Conservation (phyloP, 2,329 filamentous ascomycete genomes). For the Bertia moriformis region DNA sequence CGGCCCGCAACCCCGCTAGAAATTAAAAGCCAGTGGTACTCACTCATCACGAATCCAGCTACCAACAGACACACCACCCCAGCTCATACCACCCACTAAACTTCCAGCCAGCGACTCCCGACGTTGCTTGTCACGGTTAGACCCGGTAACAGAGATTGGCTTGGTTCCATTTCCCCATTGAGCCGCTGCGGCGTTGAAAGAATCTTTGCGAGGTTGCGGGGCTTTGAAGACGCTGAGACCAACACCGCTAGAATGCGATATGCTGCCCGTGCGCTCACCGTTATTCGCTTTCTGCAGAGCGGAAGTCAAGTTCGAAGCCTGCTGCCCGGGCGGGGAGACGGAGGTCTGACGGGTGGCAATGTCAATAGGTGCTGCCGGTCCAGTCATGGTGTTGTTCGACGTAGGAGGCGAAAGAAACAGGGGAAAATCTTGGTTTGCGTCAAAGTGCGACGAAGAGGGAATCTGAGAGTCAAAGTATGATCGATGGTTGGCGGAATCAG, state of each 20-base stretch:
- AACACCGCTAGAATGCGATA: not conserved
- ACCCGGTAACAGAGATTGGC: slow-evolving; percentile 52
- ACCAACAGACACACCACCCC: slow-evolving; percentile 88
- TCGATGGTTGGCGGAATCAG: not conserved
- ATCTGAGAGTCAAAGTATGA: not conserved
- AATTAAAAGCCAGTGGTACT: slow-evolving; percentile 27
- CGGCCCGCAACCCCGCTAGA: slow-evolving; percentile 4
- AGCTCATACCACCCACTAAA: slow-evolving; percentile 76
- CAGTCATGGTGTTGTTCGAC: not conserved
- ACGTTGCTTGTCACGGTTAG: slow-evolving; percentile 42
- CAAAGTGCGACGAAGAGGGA: not conserved
- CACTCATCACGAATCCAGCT: slow-evolving; percentile 98
- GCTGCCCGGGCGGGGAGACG: not conserved
- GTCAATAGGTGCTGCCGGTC: not conserved
- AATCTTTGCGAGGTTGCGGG: slow-evolving; percentile 34
- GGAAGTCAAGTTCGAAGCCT: not conserved
- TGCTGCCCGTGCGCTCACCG: not conserved
- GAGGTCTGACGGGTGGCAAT: slow-evolving; percentile 1
- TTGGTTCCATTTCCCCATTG: slow-evolving; percentile 20
- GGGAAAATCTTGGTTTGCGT: not conserved
- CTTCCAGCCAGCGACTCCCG: slow-evolving; percentile 50
- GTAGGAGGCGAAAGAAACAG: not conserved
- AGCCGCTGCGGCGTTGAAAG: slow-evolving; percentile 31
- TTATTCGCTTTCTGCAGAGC: not conserved
- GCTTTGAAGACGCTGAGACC: slow-evolving; percentile 1